Percentiles rank a stretch among this genome's conserved stretches.
Evolutionary conservation across 108 stramenopile species (phyloP).

Genomic region (Fragilaria radians): DNA sequence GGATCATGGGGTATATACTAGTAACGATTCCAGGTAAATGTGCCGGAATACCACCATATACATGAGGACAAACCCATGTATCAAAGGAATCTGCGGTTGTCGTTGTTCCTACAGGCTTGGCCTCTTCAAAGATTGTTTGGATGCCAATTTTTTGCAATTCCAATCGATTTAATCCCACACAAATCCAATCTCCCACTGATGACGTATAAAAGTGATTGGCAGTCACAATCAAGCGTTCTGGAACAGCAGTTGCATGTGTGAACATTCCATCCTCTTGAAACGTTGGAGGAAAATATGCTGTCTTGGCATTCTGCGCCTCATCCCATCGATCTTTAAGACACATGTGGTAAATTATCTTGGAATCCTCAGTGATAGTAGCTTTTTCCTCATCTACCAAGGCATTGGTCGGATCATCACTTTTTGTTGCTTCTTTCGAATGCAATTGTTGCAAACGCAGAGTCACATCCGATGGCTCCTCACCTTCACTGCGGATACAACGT

Average conservation of each 20-base stretch:
- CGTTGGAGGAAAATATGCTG: constrained; percentile 82
- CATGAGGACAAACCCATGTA: constrained; percentile 63
- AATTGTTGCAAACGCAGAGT: constrained; percentile 29
- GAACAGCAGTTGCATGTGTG: constrained; percentile 77
- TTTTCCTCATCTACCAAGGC: neutral
- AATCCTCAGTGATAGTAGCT: constrained; percentile 7
- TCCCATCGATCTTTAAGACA: constrained; percentile 66
- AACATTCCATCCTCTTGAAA: constrained; percentile 70
- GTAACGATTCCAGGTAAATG: constrained; percentile 52
- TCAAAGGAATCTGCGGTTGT: constrained; percentile 20
- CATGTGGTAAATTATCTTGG: constrained; percentile 65
- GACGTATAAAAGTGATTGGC: constrained; percentile 81
- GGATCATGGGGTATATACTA: constrained; percentile 45
- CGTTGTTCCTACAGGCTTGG: constrained; percentile 66
- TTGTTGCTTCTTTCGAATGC: constrained; percentile 9
- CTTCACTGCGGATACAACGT: constrained; percentile 62
- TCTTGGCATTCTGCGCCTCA: constrained; percentile 24
- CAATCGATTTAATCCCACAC: constrained; percentile 50
- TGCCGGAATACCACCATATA: constrained; percentile 76
- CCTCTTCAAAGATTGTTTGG: constrained; percentile 53
- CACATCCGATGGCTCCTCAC: constrained; percentile 23
- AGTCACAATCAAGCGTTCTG: constrained; percentile 48
- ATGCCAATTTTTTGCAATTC: constrained; percentile 53
- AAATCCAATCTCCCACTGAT: constrained; percentile 68
- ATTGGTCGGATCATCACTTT: neutral